These are phyloP conservation scores for Curvularia eragrostidis DNA, from an alignment of 2,329 filamentous ascomycete species.

Conservation along the genomic window DNA sequence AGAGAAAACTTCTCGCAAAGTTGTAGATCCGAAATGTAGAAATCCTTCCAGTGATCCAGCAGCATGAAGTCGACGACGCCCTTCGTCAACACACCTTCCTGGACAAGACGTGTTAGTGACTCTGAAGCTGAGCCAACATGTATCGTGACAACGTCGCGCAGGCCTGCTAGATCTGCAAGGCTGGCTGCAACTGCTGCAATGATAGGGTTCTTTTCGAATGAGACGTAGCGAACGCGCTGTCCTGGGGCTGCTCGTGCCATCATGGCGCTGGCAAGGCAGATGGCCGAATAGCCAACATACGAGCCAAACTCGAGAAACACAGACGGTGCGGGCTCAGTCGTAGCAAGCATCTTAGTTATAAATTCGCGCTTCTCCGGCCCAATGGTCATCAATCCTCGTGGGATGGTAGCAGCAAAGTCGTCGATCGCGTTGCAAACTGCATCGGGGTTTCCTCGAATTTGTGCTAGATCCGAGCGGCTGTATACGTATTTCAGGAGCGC, in stretches of 20 bases:
- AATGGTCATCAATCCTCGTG: slow-evolving; percentile 5
- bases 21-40: slow-evolving; percentile 4
- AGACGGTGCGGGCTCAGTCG: neutral
- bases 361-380: slow-evolving; percentile 1
- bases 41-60: slow-evolving; percentile 5
- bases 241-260: neutral
- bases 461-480: neutral
- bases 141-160: neutral
- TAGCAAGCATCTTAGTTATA: neutral
- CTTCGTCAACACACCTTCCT: neutral
- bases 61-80: slow-evolving; percentile 3
- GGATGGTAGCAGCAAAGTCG: slow-evolving; percentile 1
- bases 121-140: neutral
- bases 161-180: neutral
- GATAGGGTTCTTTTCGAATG: slow-evolving; percentile 4
- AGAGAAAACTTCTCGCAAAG: neutral
- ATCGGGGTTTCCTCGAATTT: slow-evolving; percentile 3
- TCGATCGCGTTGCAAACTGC: slow-evolving; percentile 4
- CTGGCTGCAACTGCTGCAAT: slow-evolving; percentile 2
- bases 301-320: slow-evolving; percentile 4
- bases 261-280: slow-evolving; percentile 4
- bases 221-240: slow-evolving; percentile 1
- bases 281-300: slow-evolving; percentile 6
- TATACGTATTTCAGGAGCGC: slow-evolving; percentile 2
- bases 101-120: neutral